Evolutionary conservation across 805 yeast genomes (phyloP).

Genomic region (Hanseniaspora clermontiae): DNA sequence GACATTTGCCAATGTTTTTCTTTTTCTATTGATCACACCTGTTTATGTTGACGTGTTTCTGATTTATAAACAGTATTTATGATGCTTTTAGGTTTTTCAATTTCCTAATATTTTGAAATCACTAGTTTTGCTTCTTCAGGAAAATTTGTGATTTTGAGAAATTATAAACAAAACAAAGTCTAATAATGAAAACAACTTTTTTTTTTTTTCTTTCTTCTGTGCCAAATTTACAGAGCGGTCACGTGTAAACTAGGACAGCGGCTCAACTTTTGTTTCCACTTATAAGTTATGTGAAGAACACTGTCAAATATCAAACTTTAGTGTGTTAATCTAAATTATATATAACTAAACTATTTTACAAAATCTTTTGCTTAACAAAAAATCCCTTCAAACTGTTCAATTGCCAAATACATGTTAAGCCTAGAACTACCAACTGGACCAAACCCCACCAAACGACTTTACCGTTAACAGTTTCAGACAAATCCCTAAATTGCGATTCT

Average conservation of each 20-base stretch:
- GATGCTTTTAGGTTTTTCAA: no score
- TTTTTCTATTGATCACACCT: no score
- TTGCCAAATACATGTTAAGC: constrained; percentile 62
- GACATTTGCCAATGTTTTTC: neutral
- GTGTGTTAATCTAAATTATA: neutral
- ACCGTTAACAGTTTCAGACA: constrained; percentile 55
- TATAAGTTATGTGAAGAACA: no score
- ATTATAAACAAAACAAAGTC: neutral
- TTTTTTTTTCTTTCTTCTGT: neutral
- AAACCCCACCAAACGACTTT: constrained; percentile 65
- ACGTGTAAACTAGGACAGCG: neutral
- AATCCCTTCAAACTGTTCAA: constrained; percentile 59
- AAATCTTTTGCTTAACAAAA: constrained; percentile 61
- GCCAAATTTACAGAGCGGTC: neutral
- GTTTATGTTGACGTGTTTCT: no score
- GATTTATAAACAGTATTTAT: no score
- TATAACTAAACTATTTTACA: constrained; percentile 16
- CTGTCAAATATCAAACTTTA: no score
- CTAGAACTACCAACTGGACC: constrained; percentile 50
- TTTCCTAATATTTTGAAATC: no score
- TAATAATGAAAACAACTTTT: neutral
- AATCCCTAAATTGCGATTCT: constrained; percentile 61
- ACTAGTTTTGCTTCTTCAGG: no score
- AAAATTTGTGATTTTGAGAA: neutral
- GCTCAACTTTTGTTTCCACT: neutral